Conservation (phyloP, 441 rosid genomes). For the Rhodomyrtus psidioides region DNA sequence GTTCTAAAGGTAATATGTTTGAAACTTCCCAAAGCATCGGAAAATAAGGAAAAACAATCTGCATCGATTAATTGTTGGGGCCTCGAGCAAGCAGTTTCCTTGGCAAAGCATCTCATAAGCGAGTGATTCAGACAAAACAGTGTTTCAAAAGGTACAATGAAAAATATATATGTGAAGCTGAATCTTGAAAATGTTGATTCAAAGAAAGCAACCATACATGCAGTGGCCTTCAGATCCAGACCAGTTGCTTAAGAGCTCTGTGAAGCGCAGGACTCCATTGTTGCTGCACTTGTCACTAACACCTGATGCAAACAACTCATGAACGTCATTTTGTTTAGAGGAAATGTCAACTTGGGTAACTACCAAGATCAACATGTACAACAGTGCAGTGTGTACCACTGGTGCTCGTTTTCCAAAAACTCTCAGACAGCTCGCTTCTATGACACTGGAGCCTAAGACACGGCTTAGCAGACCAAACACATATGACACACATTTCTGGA, state of each 20-base stretch:
- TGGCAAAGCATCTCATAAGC: not conserved
- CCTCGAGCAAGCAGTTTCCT: not conserved
- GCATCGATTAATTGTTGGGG: not conserved
- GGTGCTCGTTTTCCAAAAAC: not conserved
- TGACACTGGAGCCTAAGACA: not conserved
- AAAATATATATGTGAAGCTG: not conserved
- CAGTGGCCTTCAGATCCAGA: constrained; percentile 71
- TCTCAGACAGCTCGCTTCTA: not conserved
- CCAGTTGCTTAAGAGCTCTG: constrained; percentile 54
- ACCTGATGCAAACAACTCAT: constrained; percentile 29
- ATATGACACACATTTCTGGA: not conserved
- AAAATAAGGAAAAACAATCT: not conserved
- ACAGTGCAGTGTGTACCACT: not conserved
- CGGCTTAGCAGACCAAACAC: not conserved
- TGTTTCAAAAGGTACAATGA: not conserved
- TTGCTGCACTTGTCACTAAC: constrained; percentile 60
- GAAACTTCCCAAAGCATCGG: not conserved
- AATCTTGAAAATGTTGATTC: not conserved
- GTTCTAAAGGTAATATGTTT: not conserved
- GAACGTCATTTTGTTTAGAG: not conserved
- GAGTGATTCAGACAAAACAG: not conserved
- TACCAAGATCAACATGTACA: not conserved
- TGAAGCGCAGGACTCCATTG: constrained; percentile 46
- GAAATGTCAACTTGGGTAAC: not conserved
- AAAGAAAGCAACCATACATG: constrained; percentile 38